Evolutionary conservation across 2,329 filamentous ascomycete species (phyloP).

Genomic region (Neonectria sp.): DNA sequence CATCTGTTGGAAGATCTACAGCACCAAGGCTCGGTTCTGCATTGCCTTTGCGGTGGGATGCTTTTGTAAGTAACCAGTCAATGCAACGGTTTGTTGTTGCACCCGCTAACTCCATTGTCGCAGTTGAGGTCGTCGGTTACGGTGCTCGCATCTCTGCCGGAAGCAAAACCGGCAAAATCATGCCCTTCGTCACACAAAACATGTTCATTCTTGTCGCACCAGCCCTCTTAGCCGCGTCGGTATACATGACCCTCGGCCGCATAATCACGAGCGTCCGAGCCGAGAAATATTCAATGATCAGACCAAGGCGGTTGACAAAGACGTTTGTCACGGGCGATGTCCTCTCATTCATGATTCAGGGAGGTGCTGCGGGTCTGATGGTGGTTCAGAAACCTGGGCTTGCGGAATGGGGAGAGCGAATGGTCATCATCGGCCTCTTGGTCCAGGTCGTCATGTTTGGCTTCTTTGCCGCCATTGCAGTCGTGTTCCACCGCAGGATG

Average conservation of each 20-base stretch:
- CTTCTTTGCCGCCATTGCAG: conserved; percentile 3
- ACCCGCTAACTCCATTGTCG: neutral
- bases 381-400: conserved; percentile 7
- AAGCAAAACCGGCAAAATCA: conserved; percentile 11
- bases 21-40: conserved; percentile 4
- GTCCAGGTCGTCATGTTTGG: conserved; percentile 16
- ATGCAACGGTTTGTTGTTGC: too few species aligned
- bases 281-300: conserved; percentile 14
- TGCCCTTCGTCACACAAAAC: conserved; percentile 15
- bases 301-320: conserved; percentile 4
- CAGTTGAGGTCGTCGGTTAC: conserved; percentile 11
- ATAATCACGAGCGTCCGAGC: conserved; percentile 10
- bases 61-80: neutral
- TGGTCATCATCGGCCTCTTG: conserved; percentile 8
- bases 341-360: conserved; percentile 3
- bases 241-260: conserved; percentile 11
- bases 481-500: conserved; percentile 14
- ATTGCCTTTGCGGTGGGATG: conserved; percentile 17
- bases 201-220: conserved; percentile 17
- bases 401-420: conserved; percentile 5
- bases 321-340: conserved; percentile 11
- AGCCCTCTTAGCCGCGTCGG: conserved; percentile 8
- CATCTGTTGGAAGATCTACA: conserved; percentile 19
- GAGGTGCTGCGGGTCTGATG: neutral
- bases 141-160: conserved; percentile 1